phyloP scores from a whole-genome alignment of 108 stramenopile species.

The Discostella pseudostelligera region DNA sequence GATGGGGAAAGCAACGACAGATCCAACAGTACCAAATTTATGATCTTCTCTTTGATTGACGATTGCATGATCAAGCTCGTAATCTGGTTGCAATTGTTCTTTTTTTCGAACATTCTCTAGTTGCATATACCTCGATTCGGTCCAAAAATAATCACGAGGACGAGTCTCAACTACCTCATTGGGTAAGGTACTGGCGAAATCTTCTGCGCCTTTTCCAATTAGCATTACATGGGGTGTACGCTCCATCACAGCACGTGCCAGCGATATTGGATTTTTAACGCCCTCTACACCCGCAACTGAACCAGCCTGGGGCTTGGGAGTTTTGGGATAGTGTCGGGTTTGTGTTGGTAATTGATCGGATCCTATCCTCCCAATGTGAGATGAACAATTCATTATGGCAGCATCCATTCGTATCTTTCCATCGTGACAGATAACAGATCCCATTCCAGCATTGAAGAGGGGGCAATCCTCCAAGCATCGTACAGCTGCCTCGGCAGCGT shows the following conservation, averaged over 20 bases:
- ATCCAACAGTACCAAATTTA: conserved; percentile 44
- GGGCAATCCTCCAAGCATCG: conserved; percentile 32
- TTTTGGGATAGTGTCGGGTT: conserved; percentile 13
- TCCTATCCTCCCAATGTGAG: background rate
- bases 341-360: conserved; percentile 16
- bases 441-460: conserved; percentile 37
- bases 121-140: conserved; percentile 28
- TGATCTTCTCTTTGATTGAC: conserved; percentile 3
- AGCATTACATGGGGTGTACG: conserved; percentile 36
- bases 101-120: conserved; percentile 16
- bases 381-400: conserved; percentile 36
- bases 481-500: conserved; percentile 37
- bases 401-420: conserved; percentile 38
- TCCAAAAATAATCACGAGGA: conserved; percentile 40
- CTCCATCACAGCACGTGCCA: conserved; percentile 37
- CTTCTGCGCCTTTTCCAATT: conserved; percentile 34
- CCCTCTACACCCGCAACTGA: conserved; percentile 27
- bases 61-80: conserved; percentile 31
- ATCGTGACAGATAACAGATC: conserved; percentile 30
- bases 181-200: conserved; percentile 21
- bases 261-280: conserved; percentile 32
- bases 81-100: background rate
- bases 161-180: conserved; percentile 18
- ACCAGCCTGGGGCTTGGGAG: conserved; percentile 29
- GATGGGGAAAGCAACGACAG: conserved; percentile 16